phyloP scores from a whole-genome alignment of 1,284 basidiomycete species.

The Pascua guehoae region DNA sequence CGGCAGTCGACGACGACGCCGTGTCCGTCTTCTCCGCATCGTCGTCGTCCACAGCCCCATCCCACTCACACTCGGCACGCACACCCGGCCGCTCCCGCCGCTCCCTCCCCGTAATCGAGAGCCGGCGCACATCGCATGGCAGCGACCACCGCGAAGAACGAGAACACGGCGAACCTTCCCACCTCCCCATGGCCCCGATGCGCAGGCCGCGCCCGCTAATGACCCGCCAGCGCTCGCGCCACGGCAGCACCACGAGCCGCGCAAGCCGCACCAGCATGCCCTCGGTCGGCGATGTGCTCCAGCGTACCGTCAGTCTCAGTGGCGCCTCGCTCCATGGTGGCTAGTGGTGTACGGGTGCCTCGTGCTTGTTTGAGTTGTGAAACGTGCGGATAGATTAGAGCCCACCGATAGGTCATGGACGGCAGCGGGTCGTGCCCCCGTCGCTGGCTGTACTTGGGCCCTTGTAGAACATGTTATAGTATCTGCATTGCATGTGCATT shows the following conservation, averaged over 20 bases:
- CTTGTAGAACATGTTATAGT: not conserved
- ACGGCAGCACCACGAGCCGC: conserved; percentile 1
- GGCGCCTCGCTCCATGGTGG: conserved; percentile 41
- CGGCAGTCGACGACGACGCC: not conserved
- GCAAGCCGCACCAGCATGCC: conserved; percentile 4
- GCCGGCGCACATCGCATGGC: not conserved
- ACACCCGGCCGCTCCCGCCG: too few species aligned
- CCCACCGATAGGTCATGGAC: too few species aligned
- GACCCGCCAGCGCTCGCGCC: conserved; percentile 4
- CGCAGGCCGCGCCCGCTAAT: conserved; percentile 1
- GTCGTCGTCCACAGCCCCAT: too few species aligned
- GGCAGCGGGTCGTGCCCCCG: too few species aligned
- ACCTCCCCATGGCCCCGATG: conserved; percentile 4
- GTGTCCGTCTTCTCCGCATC: too few species aligned
- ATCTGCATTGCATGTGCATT: too few species aligned
- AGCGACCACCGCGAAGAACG: conserved; percentile 10
- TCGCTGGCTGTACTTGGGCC: too few species aligned
- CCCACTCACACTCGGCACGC: too few species aligned
- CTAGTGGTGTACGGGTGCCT: not conserved
- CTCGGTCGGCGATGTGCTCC: conserved; percentile 34
- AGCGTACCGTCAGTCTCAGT: conserved; percentile 32
- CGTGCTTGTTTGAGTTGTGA: too few species aligned
- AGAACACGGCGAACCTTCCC: conserved; percentile 20
- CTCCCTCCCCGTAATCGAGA: not conserved
- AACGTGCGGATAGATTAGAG: too few species aligned